Evolutionary conservation across 2,329 filamentous ascomycete genomes (phyloP).

Genomic region (Cladosporium sphaerospermum): DNA sequence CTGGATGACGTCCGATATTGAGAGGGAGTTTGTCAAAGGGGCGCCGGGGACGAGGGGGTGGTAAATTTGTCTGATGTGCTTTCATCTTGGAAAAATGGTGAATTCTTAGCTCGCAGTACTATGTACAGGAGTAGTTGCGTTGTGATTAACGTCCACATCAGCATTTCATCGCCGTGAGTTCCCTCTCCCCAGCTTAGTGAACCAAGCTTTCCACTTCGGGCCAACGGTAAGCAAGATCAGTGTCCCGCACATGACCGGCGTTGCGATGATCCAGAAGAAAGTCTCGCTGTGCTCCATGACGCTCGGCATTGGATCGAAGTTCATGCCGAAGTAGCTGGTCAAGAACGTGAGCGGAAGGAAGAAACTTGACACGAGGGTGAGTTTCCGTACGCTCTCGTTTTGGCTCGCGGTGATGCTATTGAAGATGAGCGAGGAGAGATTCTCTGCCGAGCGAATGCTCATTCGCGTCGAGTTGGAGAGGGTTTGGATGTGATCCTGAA

Average conservation of each 20-base stretch:
- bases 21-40: constrained; percentile 44
- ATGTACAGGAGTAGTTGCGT: no score
- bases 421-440: constrained; percentile 87
- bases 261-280: constrained; percentile 68
- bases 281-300: constrained; percentile 27
- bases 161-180: no score
- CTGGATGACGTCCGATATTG: constrained; percentile 57
- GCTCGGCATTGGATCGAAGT: constrained; percentile 48
- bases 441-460: constrained; percentile 65
- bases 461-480: constrained; percentile 75
- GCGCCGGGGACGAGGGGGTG: constrained; percentile 35
- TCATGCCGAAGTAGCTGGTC: constrained; percentile 58
- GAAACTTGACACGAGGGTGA: constrained; percentile 81
- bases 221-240: constrained; percentile 52
- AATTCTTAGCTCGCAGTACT: no score
- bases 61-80: constrained; percentile 13
- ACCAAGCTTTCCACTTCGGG: background rate
- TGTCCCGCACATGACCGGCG: constrained; percentile 74
- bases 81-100: no score
- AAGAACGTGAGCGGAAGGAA: constrained; percentile 86
- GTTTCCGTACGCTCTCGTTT: constrained; percentile 85
- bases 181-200: no score
- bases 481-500: constrained; percentile 78
- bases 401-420: constrained; percentile 85
- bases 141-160: no score